Evolutionary conservation across 2,329 filamentous ascomycete species (phyloP).

Genomic region (Pseudopyricularia javanii): DNA sequence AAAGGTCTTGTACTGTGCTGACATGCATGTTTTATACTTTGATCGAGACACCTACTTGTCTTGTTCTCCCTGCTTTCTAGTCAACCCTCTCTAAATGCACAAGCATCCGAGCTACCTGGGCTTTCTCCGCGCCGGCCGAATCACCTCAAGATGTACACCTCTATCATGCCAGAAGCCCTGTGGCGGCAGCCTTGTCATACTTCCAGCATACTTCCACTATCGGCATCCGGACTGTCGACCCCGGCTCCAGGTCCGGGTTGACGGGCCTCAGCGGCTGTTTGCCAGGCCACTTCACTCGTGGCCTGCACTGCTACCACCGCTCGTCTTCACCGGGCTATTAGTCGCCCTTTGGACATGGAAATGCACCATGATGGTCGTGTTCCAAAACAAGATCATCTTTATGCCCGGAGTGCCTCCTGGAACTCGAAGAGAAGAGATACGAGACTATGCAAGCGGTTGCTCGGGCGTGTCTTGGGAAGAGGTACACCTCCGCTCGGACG

Average conservation of each 20-base stretch:
- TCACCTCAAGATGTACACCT: no score
- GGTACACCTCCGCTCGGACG: slow-evolving; percentile 43
- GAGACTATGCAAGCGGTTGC: slow-evolving; percentile 48
- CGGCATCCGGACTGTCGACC: not conserved
- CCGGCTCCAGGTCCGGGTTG: not conserved
- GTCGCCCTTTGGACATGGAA: slow-evolving; percentile 53
- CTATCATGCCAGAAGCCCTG: no score
- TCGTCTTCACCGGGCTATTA: slow-evolving; percentile 53
- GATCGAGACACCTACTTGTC: no score
- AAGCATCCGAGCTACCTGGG: no score
- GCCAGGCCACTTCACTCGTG: slow-evolving; percentile 17
- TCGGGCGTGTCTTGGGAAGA: slow-evolving; percentile 56
- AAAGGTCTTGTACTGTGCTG: no score
- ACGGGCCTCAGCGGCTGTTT: not conserved
- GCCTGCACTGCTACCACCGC: slow-evolving; percentile 47
- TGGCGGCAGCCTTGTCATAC: not conserved
- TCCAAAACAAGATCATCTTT: slow-evolving; percentile 75
- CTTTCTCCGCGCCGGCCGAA: no score
- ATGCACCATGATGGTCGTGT: slow-evolving; percentile 61
- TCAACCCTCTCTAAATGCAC: no score
- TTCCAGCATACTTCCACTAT: not conserved
- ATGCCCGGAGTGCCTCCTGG: slow-evolving; percentile 66
- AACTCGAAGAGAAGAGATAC: slow-evolving; percentile 53
- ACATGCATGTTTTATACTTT: no score
- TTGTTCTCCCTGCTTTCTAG: no score